Evolutionary conservation across 2,329 filamentous ascomycete species (phyloP), one percentile per base, ranked within the genome.

Genomic region (Aspergillus ustus): DNA sequence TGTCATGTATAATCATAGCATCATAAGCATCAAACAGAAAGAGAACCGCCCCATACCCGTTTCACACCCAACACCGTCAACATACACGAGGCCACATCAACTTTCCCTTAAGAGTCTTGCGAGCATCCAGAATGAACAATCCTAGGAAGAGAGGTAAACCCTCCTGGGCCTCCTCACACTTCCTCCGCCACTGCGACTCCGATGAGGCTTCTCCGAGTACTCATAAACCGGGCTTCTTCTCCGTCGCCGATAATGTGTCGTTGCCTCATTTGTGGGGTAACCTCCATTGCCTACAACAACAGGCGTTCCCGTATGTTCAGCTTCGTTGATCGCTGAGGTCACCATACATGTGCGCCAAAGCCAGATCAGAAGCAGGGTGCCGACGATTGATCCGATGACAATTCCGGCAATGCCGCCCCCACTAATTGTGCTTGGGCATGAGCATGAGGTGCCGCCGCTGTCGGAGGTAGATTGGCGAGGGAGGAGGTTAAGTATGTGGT

Each of bases 371-470:
- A 78, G 63, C 2, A 78, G 67, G 0, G 73, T 75, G 7, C 75
- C 77, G 4, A 69, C 73, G 43, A 79, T 76, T n/a, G 73, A 71
- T 11, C 77, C 77, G 53, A 78, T 70, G 19, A 78, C 75, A 52
- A 79, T 78, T 9, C 77, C 77, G 0, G 76, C 77, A 29, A 79
- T 75, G 4, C 63, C 75, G 1, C 77, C 76, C 17, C 74, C 69
- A n/a, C 67, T 70, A 19, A 78, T 70, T 15, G 65, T 72, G 48
- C 63, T 70, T 2, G 73, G 71, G 45, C 65, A 67, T 31, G 46
- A 34, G 57, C 52, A 46, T 70, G 63, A 52, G n/a, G 52, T 73
- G 72, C 13, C 73, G 72, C 2, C 69, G 31, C 28, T 60, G 54
- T 40, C 46, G 20, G 55, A 44, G n/a, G 25, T 50, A 13, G 48